Base-by-base conservation (phyloP, 305 asterid genomes). In the Solanum hybrid region DNA sequence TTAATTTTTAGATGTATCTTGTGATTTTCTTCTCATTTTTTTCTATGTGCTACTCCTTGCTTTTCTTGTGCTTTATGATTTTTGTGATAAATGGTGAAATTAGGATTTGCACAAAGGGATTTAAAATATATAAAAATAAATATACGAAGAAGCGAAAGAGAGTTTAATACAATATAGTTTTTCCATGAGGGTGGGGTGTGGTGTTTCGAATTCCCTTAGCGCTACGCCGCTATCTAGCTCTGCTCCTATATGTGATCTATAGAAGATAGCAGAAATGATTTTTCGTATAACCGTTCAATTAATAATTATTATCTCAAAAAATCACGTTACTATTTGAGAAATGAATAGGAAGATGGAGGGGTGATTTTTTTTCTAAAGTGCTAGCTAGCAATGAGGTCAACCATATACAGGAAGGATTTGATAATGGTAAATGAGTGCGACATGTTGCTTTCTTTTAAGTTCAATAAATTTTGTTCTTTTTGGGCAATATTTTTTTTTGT, bases 401-500 rank as follows among this genome's bases (percentile, higher is more conserved):
- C 81, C 11, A 26, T 42, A 72, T 27, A 87, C 85, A 71, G 64
- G 34, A 80, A 90, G 51, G 56, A 32, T 35, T 64, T 78, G 9
- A 51, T 69, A 79, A 7, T 86, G 64, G 79, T 38, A 87, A 82
- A 79, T 79, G 91, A 90, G 72, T 29, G 82, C 16, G 89, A 90
- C 88, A n/a, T 79, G 89, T 42, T 89, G 34, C 36, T 85, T 81
- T 60, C 51, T 82, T 87, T 77, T 22, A 26, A 75, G 35, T 16
- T 87, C 31, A 87, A 79, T 16, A 9, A 69, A 4, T 24, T 88
- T 10, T 31, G 75, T 87, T 64, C 35, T 46, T 38, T 27, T 11
- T 14, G n/a, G 75, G 42, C 42, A 84, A 17, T 46, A 16, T 29
- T 17, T 29, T 11, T 24, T 79, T 46, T 29, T 6, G 72, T 16